A percentile compares a stretch with the other conserved stretches of the same genome.
Conservation (phyloP, 2,329 filamentous ascomycete species). For the Coniella lustricola region DNA sequence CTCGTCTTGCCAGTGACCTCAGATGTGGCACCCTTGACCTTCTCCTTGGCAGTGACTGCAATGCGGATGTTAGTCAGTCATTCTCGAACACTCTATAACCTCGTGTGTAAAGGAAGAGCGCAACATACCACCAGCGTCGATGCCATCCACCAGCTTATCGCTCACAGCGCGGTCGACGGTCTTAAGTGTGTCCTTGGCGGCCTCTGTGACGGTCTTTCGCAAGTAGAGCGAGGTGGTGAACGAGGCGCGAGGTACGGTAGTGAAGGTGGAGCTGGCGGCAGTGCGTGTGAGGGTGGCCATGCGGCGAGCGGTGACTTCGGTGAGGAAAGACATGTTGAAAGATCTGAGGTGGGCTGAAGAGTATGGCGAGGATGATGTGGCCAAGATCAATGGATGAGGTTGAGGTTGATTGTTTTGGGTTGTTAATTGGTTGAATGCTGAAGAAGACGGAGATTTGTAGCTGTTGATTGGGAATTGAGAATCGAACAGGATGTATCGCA, state of each 20-base stretch:
- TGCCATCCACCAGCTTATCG: slow-evolving; percentile 55
- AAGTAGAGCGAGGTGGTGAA: slow-evolving; percentile 42
- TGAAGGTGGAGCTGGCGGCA: slow-evolving; percentile 28
- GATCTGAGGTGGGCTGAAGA: slow-evolving; percentile 3
- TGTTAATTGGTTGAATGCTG: not conserved
- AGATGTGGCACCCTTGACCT: slow-evolving; percentile 40
- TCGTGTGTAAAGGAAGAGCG: not conserved
- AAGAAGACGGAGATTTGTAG: too few species aligned
- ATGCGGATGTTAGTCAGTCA: not conserved
- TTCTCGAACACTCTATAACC: not conserved
- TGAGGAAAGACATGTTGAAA: slow-evolving; percentile 49
- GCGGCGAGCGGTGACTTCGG: slow-evolving; percentile 38
- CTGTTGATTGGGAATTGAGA: too few species aligned
- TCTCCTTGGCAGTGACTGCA: slow-evolving; percentile 34
- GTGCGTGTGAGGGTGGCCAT: slow-evolving; percentile 32
- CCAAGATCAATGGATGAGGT: slow-evolving; percentile 5
- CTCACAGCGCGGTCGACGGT: slow-evolving; percentile 52
- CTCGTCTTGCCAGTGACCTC: slow-evolving; percentile 29
- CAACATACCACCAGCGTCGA: slow-evolving; percentile 47
- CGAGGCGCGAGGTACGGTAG: slow-evolving; percentile 30
- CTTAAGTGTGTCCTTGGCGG: slow-evolving; percentile 54
- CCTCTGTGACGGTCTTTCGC: slow-evolving; percentile 44
- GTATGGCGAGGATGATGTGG: not conserved
- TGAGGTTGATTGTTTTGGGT: not conserved
- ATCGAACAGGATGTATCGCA: too few species aligned